Percentiles rank a stretch among this genome's conserved stretches.
phyloP scores from a whole-genome alignment of 805 yeast genomes.

The Pichia eremophila region DNA sequence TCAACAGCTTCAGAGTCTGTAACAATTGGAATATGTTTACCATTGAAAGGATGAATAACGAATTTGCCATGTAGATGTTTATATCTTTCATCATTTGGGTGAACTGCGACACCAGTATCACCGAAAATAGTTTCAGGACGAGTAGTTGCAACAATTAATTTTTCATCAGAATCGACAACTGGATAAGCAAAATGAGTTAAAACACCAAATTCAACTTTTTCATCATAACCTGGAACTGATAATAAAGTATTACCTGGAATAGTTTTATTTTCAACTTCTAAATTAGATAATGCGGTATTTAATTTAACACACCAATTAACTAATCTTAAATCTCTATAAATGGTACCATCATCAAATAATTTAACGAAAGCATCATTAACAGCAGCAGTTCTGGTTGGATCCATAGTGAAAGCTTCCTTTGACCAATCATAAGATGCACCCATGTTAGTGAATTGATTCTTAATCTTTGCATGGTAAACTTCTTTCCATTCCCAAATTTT shows the following conservation, averaged over 20 bases:
- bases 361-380: conserved; percentile 88
- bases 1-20: conserved; percentile 92
- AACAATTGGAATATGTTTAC: conserved; percentile 77
- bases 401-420: conserved; percentile 88
- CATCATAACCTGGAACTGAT: conserved; percentile 83
- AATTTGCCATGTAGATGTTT: conserved; percentile 90
- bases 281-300: conserved; percentile 90
- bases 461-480: conserved; percentile 79
- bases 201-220: conserved; percentile 91
- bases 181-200: conserved; percentile 92
- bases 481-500: conserved; percentile 99
- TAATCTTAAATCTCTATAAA: conserved; percentile 86
- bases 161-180: conserved; percentile 79
- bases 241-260: conserved; percentile 72
- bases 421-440: conserved; percentile 98
- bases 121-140: conserved; percentile 98
- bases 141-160: conserved; percentile 87
- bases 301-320: conserved; percentile 95
- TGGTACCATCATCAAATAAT: conserved; percentile 88
- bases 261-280: conserved; percentile 92
- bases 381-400: conserved; percentile 65
- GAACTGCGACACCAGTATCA: conserved; percentile 96
- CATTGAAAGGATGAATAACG: conserved; percentile 83
- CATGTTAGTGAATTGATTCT: conserved; percentile 70
- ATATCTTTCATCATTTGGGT: conserved; percentile 90